Conservation (phyloP, 345 rosid species). For the Mercurialis annua region DNA sequence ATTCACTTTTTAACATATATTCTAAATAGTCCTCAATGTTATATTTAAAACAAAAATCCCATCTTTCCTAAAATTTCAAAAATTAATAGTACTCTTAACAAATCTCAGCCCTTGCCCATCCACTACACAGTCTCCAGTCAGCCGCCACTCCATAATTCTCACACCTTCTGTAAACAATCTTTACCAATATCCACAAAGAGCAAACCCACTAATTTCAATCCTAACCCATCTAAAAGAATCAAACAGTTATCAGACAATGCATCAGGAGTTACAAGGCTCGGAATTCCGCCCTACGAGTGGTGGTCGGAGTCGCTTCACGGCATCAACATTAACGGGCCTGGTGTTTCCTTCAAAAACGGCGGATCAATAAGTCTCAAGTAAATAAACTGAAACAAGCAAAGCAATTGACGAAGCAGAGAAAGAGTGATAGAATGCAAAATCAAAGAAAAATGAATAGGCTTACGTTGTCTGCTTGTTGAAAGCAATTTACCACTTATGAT, state of each 20-base stretch:
- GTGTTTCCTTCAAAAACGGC: conserved; percentile 54
- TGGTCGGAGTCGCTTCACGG: conserved; percentile 97
- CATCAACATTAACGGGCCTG: conserved; percentile 80
- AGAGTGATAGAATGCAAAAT: too few relatives aligned
- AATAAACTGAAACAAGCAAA: too few relatives aligned
- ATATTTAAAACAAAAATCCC: too few relatives aligned
- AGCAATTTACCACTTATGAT: conserved; percentile 89
- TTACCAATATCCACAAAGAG: conserved; percentile 45
- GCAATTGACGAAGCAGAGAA: too few relatives aligned
- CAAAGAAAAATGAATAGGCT: too few relatives aligned
- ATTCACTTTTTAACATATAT: too few relatives aligned
- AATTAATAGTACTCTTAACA: too few relatives aligned
- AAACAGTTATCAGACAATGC: conserved; percentile 63
- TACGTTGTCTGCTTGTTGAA: conserved; percentile 93
- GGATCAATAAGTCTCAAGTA: conserved; percentile 75
- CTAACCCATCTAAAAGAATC: conserved; percentile 69
- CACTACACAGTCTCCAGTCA: conserved; percentile 46
- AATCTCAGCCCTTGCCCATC: conserved; percentile 15
- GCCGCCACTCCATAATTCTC: conserved; percentile 47
- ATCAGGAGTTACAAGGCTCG: conserved; percentile 68
- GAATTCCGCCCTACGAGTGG: conserved; percentile 84
- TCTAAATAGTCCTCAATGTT: too few relatives aligned
- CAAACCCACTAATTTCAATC: conserved; percentile 62
- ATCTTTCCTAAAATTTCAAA: too few relatives aligned
- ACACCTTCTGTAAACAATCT: conserved; percentile 69